Percentiles rank a stretch among this genome's conserved stretches.
phyloP scores from a whole-genome alignment of 805 yeast species.

The Yamadazyma sp. region DNA sequence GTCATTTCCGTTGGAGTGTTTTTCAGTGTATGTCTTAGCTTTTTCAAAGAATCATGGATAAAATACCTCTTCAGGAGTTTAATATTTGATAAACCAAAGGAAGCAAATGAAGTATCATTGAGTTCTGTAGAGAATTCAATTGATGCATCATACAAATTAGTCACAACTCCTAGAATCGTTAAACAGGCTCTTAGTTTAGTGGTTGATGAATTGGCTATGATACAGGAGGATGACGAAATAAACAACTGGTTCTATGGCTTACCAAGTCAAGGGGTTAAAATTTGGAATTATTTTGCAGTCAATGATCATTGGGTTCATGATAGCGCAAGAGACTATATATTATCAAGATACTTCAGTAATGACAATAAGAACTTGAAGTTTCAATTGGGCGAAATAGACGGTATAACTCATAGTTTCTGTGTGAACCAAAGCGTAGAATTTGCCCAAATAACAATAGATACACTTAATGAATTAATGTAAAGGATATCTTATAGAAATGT shows the following conservation, averaged over 20 bases:
- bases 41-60: slow-evolving; percentile 19
- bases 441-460: slow-evolving; percentile 36
- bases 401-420: slow-evolving; percentile 60
- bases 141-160: slow-evolving; percentile 40
- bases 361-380: slow-evolving; percentile 5
- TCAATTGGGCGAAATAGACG: slow-evolving; percentile 17
- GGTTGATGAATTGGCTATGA: slow-evolving; percentile 53
- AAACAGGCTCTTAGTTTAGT: slow-evolving; percentile 58
- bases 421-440: slow-evolving; percentile 52
- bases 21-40: slow-evolving; percentile 25
- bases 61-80: slow-evolving; percentile 18
- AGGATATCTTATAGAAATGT: too few species aligned
- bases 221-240: slow-evolving; percentile 46
- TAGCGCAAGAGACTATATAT: slow-evolving; percentile 44
- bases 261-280: slow-evolving; percentile 18
- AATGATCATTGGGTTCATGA: slow-evolving; percentile 66
- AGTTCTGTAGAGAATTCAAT: slow-evolving; percentile 28
- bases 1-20: slow-evolving; percentile 17
- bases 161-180: slow-evolving; percentile 42
- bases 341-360: slow-evolving; percentile 26
- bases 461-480: too few species aligned
- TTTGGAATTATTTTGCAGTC: slow-evolving; percentile 60
- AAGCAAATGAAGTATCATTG: slow-evolving; percentile 15
- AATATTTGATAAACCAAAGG: slow-evolving; percentile 17
- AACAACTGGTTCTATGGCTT: slow-evolving; percentile 45